Percentiles rank a stretch among this genome's conserved stretches.
Evolutionary conservation across 441 rosid species (phyloP).

Genomic region (Dalechampia spathulata): DNA sequence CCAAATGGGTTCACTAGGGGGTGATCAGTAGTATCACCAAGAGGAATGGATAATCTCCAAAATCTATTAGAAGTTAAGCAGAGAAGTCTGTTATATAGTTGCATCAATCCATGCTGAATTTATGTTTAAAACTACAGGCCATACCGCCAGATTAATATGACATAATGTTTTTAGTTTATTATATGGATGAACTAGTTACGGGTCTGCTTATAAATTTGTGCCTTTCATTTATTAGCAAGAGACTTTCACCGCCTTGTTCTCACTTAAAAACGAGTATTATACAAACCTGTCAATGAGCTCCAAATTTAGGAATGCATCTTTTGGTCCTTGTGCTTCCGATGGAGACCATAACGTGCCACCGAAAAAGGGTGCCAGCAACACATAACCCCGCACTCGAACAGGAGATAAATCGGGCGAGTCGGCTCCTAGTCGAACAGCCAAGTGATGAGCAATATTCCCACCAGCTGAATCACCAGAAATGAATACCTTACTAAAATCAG

Average conservation of each 20-base stretch:
- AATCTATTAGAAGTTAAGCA: slow-evolving; percentile 17
- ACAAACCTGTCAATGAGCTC: slow-evolving; percentile 59
- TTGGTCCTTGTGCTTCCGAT: slow-evolving; percentile 53
- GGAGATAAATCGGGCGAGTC: slow-evolving; percentile 35
- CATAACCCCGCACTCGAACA: slow-evolving; percentile 40
- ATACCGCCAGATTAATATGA: no score
- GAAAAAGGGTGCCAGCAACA: slow-evolving; percentile 53
- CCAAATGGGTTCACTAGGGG: slow-evolving; percentile 57
- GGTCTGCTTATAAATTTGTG: no score
- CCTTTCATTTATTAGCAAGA: no score
- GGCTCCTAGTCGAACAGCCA: slow-evolving; percentile 34
- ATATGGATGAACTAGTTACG: no score
- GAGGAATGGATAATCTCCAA: slow-evolving; percentile 45
- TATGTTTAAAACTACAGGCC: neutral
- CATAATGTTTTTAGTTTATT: no score
- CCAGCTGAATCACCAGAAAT: slow-evolving; percentile 56
- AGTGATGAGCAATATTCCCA: slow-evolving; percentile 45
- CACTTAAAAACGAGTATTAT: no score
- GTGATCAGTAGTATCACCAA: slow-evolving; percentile 43
- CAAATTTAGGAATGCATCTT: slow-evolving; percentile 43
- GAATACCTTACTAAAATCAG: slow-evolving; percentile 45
- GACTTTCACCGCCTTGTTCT: no score
- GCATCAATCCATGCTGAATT: no score
- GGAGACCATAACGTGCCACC: slow-evolving; percentile 41
- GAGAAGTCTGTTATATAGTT: no score